phyloP scores from a whole-genome alignment of 805 yeast species.

The Candida quercuum region DNA sequence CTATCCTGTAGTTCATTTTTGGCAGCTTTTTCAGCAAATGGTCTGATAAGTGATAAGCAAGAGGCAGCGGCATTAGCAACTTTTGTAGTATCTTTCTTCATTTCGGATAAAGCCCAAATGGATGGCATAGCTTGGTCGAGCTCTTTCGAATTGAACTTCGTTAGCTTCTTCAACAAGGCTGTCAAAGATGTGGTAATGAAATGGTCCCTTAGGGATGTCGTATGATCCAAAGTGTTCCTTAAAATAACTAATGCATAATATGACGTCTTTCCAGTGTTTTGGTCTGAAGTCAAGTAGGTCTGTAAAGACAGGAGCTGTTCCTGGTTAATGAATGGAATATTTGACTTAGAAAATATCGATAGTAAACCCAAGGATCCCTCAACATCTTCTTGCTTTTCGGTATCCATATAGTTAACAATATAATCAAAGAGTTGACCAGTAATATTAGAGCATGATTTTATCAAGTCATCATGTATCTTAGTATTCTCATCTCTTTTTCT shows the following conservation, averaged over 20 bases:
- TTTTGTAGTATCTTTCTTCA: constrained; percentile 40
- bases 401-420: constrained; percentile 31
- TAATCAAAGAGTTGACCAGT: constrained; percentile 32
- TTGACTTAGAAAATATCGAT: constrained; percentile 50
- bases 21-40: constrained; percentile 32
- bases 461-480: constrained; percentile 11
- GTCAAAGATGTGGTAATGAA: constrained; percentile 46
- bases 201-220: constrained; percentile 40
- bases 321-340: constrained; percentile 50
- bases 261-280: constrained; percentile 34
- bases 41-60: constrained; percentile 46
- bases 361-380: constrained; percentile 43
- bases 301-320: constrained; percentile 63
- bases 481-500: constrained; percentile 21
- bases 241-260: constrained; percentile 51
- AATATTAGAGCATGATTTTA: constrained; percentile 22
- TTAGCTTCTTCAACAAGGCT: constrained; percentile 47
- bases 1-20: constrained; percentile 23
- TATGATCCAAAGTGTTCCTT: constrained; percentile 39
- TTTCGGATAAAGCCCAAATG: constrained; percentile 48
- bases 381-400: constrained; percentile 17
- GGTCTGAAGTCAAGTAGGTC: constrained; percentile 53
- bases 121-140: constrained; percentile 73
- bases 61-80: constrained; percentile 61
- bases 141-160: constrained; percentile 56